phyloP scores from a whole-genome alignment of 1,284 basidiomycete species.

The Fomes fomentarius region DNA sequence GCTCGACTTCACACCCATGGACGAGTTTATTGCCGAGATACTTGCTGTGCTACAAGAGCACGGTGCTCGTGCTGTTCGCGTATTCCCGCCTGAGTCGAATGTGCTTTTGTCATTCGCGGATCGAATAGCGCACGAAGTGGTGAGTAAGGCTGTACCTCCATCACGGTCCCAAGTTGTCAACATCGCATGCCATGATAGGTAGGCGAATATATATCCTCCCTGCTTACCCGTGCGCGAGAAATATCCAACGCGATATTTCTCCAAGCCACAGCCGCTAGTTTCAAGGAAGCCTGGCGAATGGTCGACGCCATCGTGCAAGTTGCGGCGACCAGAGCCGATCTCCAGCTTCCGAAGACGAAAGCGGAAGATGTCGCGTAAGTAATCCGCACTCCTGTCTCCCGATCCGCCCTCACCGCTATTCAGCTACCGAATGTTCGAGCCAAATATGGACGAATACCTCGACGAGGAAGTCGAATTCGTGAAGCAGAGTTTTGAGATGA shows the following conservation, averaged over 20 bases:
- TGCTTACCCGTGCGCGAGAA: conserved; percentile 80
- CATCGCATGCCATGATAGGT: conserved; percentile 53
- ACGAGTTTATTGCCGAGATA: conserved; percentile 81
- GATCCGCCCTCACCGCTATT: not conserved
- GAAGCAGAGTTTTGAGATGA: conserved; percentile 72
- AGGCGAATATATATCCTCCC: conserved; percentile 82
- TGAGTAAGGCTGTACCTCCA: conserved; percentile 38
- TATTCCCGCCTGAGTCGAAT: conserved; percentile 82
- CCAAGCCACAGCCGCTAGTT: conserved; percentile 87
- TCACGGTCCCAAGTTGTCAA: not conserved
- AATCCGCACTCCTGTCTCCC: not conserved
- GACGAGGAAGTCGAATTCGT: conserved; percentile 90
- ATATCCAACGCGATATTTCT: conserved; percentile 79
- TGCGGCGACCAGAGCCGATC: conserved; percentile 34
- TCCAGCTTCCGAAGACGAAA: conserved; percentile 32
- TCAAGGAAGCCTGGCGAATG: conserved; percentile 86
- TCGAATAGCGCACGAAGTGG: conserved; percentile 76
- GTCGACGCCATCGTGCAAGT: conserved; percentile 75
- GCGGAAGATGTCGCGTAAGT: conserved; percentile 85
- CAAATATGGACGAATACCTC: conserved; percentile 96
- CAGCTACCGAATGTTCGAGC: conserved; percentile 92
- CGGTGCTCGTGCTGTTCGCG: conserved; percentile 77
- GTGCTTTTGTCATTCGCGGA: conserved; percentile 81
- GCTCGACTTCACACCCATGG: conserved; percentile 92
- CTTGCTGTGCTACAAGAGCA: conserved; percentile 71